Evolutionary conservation across 1,284 basidiomycete genomes (phyloP).

Genomic region (Athelia sp.): DNA sequence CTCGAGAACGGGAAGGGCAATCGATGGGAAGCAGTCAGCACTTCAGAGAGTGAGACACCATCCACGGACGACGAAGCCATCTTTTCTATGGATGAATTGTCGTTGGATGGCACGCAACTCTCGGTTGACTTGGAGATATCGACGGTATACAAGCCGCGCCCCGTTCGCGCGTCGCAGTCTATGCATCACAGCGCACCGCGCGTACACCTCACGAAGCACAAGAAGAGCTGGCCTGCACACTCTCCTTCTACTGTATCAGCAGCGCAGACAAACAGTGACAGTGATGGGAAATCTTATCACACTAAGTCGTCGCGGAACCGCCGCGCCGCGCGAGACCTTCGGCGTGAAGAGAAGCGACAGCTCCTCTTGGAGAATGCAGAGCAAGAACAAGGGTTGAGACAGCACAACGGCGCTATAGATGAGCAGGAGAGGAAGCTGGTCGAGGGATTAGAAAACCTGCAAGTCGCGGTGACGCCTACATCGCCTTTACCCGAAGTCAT

Average conservation of each 20-base stretch:
- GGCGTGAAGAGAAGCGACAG: constrained; percentile 29
- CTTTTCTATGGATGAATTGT: too few relatives aligned
- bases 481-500: too few relatives aligned
- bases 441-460: constrained; percentile 13
- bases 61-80: constrained; percentile 11
- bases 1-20: constrained; percentile 21
- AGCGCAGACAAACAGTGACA: too few relatives aligned
- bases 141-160: constrained; percentile 67
- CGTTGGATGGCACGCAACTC: too few relatives aligned
- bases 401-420: too few relatives aligned
- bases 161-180: constrained; percentile 38
- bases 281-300: too few relatives aligned
- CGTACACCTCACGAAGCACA: constrained; percentile 14
- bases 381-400: too few relatives aligned
- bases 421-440: constrained; percentile 14
- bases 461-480: neutral
- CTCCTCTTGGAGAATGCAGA: too few relatives aligned
- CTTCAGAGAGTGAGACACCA: neutral
- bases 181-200: constrained; percentile 3
- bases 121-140: constrained; percentile 65
- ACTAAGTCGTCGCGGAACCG: constrained; percentile 24
- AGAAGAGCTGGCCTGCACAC: constrained; percentile 19
- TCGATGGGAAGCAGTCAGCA: too few relatives aligned
- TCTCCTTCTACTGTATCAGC: too few relatives aligned
- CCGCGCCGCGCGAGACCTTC: too few relatives aligned